phyloP scores from a whole-genome alignment of 176 grass and related monocot species.

The Secale cereale region DNA sequence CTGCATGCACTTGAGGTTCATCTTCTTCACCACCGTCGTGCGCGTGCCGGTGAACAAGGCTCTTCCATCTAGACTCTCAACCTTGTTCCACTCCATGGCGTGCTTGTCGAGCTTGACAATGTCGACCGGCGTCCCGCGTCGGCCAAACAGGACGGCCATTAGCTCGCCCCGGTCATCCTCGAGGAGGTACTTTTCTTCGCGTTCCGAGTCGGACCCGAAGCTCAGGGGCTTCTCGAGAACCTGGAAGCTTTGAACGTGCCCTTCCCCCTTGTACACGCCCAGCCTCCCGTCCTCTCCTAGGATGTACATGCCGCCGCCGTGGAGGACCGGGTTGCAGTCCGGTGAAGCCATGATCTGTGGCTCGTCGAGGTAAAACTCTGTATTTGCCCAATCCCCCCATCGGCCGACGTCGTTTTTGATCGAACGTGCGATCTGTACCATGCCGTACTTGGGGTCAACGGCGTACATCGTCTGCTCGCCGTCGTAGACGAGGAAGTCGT shows the following conservation, averaged over 20 bases:
- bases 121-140: neutral
- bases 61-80: neutral
- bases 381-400: neutral
- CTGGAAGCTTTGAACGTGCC: neutral
- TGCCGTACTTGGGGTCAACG: neutral
- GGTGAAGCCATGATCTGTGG: neutral
- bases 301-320: neutral
- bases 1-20: neutral
- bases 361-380: neutral
- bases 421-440: neutral
- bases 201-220: neutral
- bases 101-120: neutral
- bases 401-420: neutral
- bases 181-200: neutral
- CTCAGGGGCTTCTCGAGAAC: neutral
- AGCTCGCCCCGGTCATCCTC: neutral
- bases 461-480: neutral
- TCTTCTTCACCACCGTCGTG: neutral
- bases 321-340: slow-evolving; percentile 7
- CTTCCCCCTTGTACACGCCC: neutral
- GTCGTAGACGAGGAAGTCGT: neutral
- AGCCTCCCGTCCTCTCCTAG: neutral
- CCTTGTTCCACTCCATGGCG: neutral
- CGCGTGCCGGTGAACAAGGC: neutral
- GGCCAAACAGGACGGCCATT: neutral